These are phyloP conservation scores for Trichoderma simmonsii DNA, from an alignment of 2,329 filamentous ascomycete species.

Conservation along the genomic window DNA sequence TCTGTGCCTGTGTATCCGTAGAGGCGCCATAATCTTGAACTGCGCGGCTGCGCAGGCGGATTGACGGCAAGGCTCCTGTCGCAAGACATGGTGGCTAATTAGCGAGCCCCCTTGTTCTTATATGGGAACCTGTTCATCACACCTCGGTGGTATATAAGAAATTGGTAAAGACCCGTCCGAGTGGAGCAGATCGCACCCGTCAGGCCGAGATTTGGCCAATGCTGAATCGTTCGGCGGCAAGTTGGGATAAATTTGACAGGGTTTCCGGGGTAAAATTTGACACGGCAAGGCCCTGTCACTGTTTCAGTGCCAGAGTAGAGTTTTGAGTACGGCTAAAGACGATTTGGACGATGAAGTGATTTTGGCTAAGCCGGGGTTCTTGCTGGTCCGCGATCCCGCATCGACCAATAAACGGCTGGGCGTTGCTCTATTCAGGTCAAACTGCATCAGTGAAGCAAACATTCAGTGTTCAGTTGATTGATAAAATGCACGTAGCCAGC, in stretches of 20 bases:
- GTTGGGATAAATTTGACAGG: neutral
- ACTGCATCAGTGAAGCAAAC: neutral
- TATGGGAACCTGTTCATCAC: neutral
- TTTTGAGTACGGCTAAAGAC: neutral
- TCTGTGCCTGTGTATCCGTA: neutral
- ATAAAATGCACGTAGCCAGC: neutral
- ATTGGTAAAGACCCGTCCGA: neutral
- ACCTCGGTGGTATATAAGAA: conserved; percentile 5
- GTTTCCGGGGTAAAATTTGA: neutral
- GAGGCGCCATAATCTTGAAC: neutral
- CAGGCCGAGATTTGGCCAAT: neutral
- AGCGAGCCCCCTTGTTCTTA: conserved; percentile 9
- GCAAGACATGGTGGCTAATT: conserved; percentile 1
- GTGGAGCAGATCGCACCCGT: conserved; percentile 1
- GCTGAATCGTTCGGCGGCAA: neutral
- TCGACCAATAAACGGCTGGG: neutral
- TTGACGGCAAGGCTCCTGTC: neutral
- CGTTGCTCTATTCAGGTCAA: neutral
- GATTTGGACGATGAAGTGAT: neutral
- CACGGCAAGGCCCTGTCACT: neutral
- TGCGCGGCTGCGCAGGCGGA: neutral
- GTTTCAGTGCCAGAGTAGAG: neutral
- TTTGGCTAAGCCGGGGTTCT: neutral
- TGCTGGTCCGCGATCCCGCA: neutral
- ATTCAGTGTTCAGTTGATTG: too few species aligned